Conservation (phyloP, 352 stramenopile genomes). For the Phytophthora podocarpi region DNA sequence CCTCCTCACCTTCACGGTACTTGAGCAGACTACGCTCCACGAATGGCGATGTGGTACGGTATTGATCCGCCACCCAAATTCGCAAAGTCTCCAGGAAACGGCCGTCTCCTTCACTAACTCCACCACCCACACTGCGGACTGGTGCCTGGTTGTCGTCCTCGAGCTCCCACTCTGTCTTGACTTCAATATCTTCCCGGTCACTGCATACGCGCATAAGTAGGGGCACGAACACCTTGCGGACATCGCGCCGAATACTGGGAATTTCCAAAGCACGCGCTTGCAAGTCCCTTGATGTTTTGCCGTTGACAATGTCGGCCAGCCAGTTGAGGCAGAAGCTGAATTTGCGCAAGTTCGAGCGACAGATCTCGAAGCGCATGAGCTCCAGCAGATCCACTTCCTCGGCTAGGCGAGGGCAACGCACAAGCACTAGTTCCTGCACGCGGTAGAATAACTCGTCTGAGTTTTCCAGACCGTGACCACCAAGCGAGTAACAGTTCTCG, state of each 20-base stretch:
- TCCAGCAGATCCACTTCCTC: conserved; percentile 77
- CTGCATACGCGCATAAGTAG: conserved; percentile 79
- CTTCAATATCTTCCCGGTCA: conserved; percentile 80
- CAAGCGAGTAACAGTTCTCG: conserved; percentile 83
- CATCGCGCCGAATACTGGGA: conserved; percentile 73
- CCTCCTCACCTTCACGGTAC: conserved; percentile 71
- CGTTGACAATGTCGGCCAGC: conserved; percentile 82
- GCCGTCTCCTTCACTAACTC: conserved; percentile 66
- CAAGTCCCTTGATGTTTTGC: conserved; percentile 74
- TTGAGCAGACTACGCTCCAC: conserved; percentile 84
- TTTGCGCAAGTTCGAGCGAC: conserved; percentile 84
- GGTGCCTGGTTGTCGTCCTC: conserved; percentile 74
- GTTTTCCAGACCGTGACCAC: conserved; percentile 83
- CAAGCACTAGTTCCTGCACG: conserved; percentile 77
- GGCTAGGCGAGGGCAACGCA: conserved; percentile 60
- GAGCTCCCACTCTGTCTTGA: conserved; percentile 88
- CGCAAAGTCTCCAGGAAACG: conserved; percentile 81
- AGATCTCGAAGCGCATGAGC: conserved; percentile 88
- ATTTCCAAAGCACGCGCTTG: conserved; percentile 82
- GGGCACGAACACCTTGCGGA: conserved; percentile 83
- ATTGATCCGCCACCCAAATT: conserved; percentile 88
- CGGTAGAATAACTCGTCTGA: conserved; percentile 87
- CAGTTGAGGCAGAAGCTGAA: conserved; percentile 87
- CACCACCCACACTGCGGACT: conserved; percentile 65
- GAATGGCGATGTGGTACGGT: conserved; percentile 86